phyloP scores from a whole-genome alignment of 2,329 filamentous ascomycete genomes.

The Fusarium domesticum region DNA sequence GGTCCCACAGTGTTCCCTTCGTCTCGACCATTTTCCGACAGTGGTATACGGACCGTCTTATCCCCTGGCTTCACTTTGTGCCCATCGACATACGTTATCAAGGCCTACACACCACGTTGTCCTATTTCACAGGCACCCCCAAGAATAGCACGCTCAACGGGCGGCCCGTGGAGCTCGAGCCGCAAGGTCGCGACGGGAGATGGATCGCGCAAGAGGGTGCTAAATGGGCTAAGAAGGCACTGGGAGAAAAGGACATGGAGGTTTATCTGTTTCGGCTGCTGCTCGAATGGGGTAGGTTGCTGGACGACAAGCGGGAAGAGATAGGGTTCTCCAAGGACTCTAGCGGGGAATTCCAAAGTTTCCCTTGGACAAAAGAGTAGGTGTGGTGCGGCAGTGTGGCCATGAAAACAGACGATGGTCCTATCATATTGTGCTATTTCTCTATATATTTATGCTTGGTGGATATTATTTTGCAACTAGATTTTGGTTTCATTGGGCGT shows the following conservation, averaged over 20 bases:
- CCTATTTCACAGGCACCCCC: slow-evolving; percentile 67
- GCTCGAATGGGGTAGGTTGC: slow-evolving; percentile 71
- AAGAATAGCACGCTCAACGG: slow-evolving; percentile 42
- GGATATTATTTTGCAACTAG: too few species aligned
- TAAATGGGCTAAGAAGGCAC: slow-evolving; percentile 60
- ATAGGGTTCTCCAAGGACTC: slow-evolving; percentile 36
- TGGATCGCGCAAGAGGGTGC: slow-evolving; percentile 65
- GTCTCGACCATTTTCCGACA: slow-evolving; percentile 70
- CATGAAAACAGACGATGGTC: background rate
- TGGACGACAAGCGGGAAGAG: slow-evolving; percentile 57
- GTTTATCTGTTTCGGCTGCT: slow-evolving; percentile 76
- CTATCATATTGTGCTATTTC: too few species aligned
- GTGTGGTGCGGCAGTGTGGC: slow-evolving; percentile 15
- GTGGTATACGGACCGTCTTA: slow-evolving; percentile 74
- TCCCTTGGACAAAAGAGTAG: slow-evolving; percentile 30
- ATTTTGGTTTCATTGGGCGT: too few species aligned
- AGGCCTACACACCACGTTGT: slow-evolving; percentile 68
- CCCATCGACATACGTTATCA: slow-evolving; percentile 73
- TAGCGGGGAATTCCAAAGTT: slow-evolving; percentile 30
- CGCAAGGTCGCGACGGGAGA: slow-evolving; percentile 50
- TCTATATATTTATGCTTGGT: too few species aligned
- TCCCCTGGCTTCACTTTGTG: slow-evolving; percentile 77
- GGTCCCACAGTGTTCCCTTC: slow-evolving; percentile 66
- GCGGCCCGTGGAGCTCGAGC: slow-evolving; percentile 45
- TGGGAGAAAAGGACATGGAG: slow-evolving; percentile 73